Evolutionary conservation across 2,329 filamentous ascomycete species (phyloP).

Genomic region (Diaporthe ampelina): DNA sequence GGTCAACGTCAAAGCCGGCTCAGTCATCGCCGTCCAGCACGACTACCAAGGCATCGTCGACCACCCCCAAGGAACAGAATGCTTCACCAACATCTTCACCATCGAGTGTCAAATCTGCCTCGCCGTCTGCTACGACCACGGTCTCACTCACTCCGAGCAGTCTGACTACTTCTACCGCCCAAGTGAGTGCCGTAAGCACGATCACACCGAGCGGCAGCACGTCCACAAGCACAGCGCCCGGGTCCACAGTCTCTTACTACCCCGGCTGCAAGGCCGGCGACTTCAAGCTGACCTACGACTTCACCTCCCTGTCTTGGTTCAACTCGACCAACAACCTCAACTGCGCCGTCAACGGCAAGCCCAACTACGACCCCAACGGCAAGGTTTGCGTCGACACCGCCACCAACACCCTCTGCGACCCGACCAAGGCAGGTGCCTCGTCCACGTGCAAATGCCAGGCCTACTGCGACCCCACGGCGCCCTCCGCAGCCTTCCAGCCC

Average conservation of each 20-base stretch:
- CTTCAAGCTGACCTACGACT: not conserved
- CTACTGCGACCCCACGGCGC: not conserved
- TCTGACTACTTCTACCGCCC: not conserved
- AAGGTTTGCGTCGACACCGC: not conserved
- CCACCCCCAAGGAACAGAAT: not conserved
- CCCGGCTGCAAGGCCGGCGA: not conserved
- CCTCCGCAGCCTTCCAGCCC: not conserved
- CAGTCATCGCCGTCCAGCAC: not conserved
- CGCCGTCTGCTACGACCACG: not conserved
- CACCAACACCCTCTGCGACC: not conserved
- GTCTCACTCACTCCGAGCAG: not conserved
- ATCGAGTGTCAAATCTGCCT: not conserved
- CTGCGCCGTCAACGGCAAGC: not conserved
- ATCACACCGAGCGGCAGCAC: not conserved
- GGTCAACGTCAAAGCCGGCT: not conserved
- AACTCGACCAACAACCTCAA: constrained; percentile 7
- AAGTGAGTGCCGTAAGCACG: not conserved
- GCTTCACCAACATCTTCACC: not conserved
- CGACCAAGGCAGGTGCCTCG: not conserved
- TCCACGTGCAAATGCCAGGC: not conserved
- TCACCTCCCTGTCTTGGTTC: constrained; percentile 4
- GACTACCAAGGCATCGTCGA: not conserved
- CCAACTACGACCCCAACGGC: not conserved
- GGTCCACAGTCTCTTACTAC: not conserved
- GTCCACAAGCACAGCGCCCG: not conserved